These are phyloP conservation scores for Mediolabrus comicus DNA, from an alignment of 108 stramenopile genomes.

Conservation along the genomic window DNA sequence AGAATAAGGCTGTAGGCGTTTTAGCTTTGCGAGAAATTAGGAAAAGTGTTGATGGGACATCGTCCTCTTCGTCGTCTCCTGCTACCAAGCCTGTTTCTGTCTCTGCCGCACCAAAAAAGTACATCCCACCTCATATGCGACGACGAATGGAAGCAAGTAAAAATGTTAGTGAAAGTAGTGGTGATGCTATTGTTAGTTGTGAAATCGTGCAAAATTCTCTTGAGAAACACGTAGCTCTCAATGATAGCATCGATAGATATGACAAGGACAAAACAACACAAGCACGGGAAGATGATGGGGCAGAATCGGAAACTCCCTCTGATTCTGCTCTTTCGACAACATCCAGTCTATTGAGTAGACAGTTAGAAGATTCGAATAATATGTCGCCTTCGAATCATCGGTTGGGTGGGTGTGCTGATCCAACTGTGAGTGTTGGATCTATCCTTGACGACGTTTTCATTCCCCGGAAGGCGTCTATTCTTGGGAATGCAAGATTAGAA, in stretches of 20 bases:
- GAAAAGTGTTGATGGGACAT: background rate
- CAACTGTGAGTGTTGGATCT: slow-evolving; percentile 54
- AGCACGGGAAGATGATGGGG: slow-evolving; percentile 4
- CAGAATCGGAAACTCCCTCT: slow-evolving; percentile 11
- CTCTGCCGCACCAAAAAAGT: slow-evolving; percentile 24
- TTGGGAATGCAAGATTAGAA: slow-evolving; percentile 31
- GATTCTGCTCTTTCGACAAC: slow-evolving; percentile 17
- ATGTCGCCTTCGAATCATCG: slow-evolving; percentile 25
- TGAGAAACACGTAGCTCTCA: slow-evolving; percentile 10
- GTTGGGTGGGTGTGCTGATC: slow-evolving; percentile 83
- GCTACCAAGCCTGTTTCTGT: background rate
- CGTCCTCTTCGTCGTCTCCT: background rate
- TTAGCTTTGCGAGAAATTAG: background rate
- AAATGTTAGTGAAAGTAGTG: slow-evolving; percentile 24
- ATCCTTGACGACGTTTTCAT: slow-evolving; percentile 60
- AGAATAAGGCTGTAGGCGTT: slow-evolving; percentile 4
- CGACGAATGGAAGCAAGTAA: slow-evolving; percentile 5
- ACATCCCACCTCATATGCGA: slow-evolving; percentile 46
- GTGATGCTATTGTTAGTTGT: background rate
- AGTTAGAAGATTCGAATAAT: slow-evolving; percentile 15
- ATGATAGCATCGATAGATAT: background rate
- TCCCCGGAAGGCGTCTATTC: slow-evolving; percentile 55
- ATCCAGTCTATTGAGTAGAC: slow-evolving; percentile 34
- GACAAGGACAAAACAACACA: background rate
- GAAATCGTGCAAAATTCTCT: background rate